Percentiles rank a stretch among this genome's conserved stretches.
phyloP scores from a whole-genome alignment of 345 rosid genomes.

The Hibiscus mutabilis region DNA sequence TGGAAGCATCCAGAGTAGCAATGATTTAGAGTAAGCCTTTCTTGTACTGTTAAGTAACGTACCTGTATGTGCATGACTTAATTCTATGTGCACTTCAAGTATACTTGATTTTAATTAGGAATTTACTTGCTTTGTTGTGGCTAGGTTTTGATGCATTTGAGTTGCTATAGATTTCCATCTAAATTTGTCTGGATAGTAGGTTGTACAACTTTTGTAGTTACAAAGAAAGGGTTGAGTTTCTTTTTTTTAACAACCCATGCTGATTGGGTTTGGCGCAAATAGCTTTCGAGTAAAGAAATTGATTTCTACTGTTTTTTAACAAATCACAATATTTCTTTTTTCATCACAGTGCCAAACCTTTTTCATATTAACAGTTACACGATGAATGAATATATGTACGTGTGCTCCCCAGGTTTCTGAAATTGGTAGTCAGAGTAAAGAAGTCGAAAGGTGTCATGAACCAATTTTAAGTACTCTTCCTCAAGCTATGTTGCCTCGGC shows the following conservation, averaged over 20 bases:
- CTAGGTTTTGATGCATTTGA: not conserved
- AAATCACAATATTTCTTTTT: not conserved
- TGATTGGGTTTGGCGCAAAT: not conserved
- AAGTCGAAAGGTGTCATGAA: too few relatives aligned
- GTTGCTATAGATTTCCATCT: not conserved
- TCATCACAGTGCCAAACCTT: not conserved
- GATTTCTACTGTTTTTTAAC: not conserved
- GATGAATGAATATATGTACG: not conserved
- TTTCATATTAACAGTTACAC: not conserved
- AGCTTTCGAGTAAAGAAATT: not conserved
- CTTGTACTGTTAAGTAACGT: not conserved
- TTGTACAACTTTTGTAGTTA: not conserved
- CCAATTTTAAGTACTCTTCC: too few relatives aligned
- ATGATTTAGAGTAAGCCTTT: slow-evolving; percentile 57
- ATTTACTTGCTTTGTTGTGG: not conserved
- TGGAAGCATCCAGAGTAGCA: slow-evolving; percentile 26
- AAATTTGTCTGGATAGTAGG: not conserved
- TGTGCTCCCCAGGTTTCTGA: not conserved
- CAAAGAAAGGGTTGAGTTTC: not conserved
- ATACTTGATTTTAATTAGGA: not conserved
- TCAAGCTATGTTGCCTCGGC: not conserved
- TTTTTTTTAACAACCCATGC: too few relatives aligned
- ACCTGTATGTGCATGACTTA: too few relatives aligned
- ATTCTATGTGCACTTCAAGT: not conserved
- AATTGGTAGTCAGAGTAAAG: not conserved